A percentile compares a stretch with the other conserved stretches of the same genome.
Conservation (phyloP, 352 stramenopile genomes). For the Phytopythium boreale region DNA sequence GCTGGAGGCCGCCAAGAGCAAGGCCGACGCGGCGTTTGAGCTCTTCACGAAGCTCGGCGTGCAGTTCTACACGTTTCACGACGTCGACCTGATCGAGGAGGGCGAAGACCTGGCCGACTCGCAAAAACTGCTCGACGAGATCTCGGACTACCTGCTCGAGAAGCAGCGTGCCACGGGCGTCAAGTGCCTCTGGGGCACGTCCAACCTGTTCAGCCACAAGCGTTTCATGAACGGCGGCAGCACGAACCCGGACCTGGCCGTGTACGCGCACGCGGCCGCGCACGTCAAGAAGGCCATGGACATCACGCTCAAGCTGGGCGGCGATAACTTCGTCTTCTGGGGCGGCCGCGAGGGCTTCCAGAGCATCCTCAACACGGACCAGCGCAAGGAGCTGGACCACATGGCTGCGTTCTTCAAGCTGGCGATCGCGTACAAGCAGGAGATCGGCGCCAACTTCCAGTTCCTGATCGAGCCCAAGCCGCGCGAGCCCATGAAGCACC, state of each 20-base stretch:
- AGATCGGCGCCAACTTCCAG: slow-evolving; percentile 68
- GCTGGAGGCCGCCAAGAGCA: slow-evolving; percentile 68
- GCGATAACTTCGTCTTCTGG: slow-evolving; percentile 88
- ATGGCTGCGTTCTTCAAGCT: slow-evolving; percentile 83
- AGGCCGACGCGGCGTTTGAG: slow-evolving; percentile 84
- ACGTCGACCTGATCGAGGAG: slow-evolving; percentile 75
- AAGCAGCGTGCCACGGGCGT: slow-evolving; percentile 75
- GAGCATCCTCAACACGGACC: slow-evolving; percentile 75
- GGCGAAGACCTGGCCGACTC: slow-evolving; percentile 46
- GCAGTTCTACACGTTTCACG: slow-evolving; percentile 86
- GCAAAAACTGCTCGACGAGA: slow-evolving; percentile 29
- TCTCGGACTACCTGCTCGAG: slow-evolving; percentile 42
- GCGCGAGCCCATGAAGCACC: slow-evolving; percentile 83
- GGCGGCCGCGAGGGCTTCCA: slow-evolving; percentile 81
- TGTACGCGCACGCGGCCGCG: slow-evolving; percentile 69
- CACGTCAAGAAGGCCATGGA: slow-evolving; percentile 88
- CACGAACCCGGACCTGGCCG: slow-evolving; percentile 84
- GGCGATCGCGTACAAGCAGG: slow-evolving; percentile 74
- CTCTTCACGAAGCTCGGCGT: slow-evolving; percentile 85
- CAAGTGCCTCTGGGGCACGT: slow-evolving; percentile 78
- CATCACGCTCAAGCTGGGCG: slow-evolving; percentile 77
- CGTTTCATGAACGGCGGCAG: slow-evolving; percentile 84
- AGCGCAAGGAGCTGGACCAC: slow-evolving; percentile 77
- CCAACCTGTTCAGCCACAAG: slow-evolving; percentile 75
- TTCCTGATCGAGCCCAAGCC: slow-evolving; percentile 87